phyloP scores from a whole-genome alignment of 345 rosid genomes.

The Rhizophora mangle region DNA sequence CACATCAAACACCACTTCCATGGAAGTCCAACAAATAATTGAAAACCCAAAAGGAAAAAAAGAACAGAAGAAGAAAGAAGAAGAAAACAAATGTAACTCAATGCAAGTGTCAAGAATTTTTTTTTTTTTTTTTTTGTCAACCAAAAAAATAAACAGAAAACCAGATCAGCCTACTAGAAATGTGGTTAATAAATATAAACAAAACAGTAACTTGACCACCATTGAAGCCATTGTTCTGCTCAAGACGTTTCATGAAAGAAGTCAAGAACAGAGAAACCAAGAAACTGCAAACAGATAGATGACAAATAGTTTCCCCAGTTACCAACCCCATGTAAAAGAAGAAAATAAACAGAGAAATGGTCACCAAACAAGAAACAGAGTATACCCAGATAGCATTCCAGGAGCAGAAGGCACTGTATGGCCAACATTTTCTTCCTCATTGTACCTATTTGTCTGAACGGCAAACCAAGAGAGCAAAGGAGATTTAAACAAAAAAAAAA shows the following conservation, averaged over 20 bases:
- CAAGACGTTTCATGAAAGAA: neutral
- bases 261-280: too few species aligned
- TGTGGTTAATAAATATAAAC: neutral
- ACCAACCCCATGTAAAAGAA: neutral
- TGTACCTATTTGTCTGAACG: neutral
- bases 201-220: neutral
- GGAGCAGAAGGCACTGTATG: slow-evolving; percentile 22
- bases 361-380: neutral
- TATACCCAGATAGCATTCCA: slow-evolving; percentile 36
- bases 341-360: slow-evolving; percentile 4
- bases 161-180: neutral
- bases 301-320: too few species aligned
- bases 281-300: neutral
- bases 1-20: too few species aligned
- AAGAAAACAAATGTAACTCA: too few species aligned
- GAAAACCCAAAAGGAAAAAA: too few species aligned
- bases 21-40: too few species aligned
- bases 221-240: neutral
- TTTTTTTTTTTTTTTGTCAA: neutral
- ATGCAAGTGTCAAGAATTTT: too few species aligned
- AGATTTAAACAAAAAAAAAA: too few species aligned
- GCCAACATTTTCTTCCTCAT: slow-evolving; percentile 24
- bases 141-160: neutral
- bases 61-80: too few species aligned
- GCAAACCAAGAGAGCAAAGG: neutral